Evolutionary conservation across 495 filamentous ascomycete species (phyloP), one percentile per base, ranked within the genome.

Genomic region (Aspergillus coremiiformis): DNA sequence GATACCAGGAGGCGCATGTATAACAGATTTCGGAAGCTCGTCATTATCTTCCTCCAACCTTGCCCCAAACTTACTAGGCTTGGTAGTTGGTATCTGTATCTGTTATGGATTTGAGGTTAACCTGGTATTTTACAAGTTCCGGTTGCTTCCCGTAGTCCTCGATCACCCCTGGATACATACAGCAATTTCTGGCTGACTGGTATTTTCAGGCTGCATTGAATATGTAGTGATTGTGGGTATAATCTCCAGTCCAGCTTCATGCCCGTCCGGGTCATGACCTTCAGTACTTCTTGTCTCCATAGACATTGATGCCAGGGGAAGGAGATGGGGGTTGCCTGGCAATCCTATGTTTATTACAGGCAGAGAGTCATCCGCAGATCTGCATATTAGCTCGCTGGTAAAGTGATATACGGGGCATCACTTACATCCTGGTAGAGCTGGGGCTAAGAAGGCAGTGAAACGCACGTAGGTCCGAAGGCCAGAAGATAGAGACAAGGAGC

Each of bases 1-100:
- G 68, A 90, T 95, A 33, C 84, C 86, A 57, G 85, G 69, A 4
- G 90, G 90, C 19, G 86, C 88, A 71, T 94, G 89, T 59, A 95
- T 95, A 44, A 93, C 90, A 3, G 90, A 95, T 51, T 84, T 76
- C 20, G 87, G 80, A 47, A 74, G 70, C 54, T 83, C 79, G 48
- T 92, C 88, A 51, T 91, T 84, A 53, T 83, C 80, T 3, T 35
- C 12, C 12, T n/a, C 12, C 7, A 15, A 71, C 20, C 77, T 73
- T 50, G 72, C 69, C 58, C 75, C 76, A 51, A 75, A 62, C 20
- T 60, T 62, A 39, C 77, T 67, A 24, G 78, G 76, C 48, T 75
- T 65, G 11, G 83, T 66, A 49, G 79, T 78, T n/a, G 80, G 78
- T 51, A 75, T 83, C 26, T 83, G 74, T 64, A 84, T 82, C 75